Conservation (phyloP, 345 rosid species). For the Angophora floribunda region DNA sequence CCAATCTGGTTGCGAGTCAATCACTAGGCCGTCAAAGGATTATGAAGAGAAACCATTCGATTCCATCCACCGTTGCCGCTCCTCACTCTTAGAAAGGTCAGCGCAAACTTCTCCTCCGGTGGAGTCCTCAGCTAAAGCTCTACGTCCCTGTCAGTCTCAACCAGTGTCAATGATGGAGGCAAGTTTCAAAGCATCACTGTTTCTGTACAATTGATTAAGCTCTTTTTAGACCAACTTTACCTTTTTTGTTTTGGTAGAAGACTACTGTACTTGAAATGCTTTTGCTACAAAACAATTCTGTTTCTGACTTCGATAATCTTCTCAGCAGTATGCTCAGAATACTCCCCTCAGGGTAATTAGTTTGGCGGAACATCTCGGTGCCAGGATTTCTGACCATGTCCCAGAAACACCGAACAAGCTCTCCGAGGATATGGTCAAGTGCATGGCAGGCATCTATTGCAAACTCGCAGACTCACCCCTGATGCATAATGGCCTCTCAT, state of each 20-base stretch:
- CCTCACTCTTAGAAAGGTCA: constrained; percentile 59
- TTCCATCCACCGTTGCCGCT: constrained; percentile 56
- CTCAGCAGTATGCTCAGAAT: constrained; percentile 58
- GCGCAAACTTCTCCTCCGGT: constrained; percentile 37
- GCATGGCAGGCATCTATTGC: constrained; percentile 84
- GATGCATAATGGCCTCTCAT: constrained; percentile 44
- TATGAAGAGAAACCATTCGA: constrained; percentile 33
- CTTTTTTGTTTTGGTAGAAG: not conserved
- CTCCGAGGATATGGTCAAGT: constrained; percentile 91
- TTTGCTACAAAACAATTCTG: constrained; percentile 7
- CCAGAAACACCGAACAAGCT: constrained; percentile 87
- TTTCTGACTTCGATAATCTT: not conserved
- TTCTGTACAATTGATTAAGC: not conserved
- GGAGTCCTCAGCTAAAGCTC: constrained; percentile 39
- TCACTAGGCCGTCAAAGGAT: constrained; percentile 22
- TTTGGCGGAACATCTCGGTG: constrained; percentile 92
- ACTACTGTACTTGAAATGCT: not conserved
- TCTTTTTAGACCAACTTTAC: not conserved
- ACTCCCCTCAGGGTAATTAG: constrained; percentile 54
- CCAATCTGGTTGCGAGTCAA: constrained; percentile 23
- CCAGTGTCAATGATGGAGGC: constrained; percentile 63
- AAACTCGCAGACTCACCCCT: constrained; percentile 84
- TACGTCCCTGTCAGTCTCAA: constrained; percentile 73
- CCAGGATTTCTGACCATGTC: constrained; percentile 83
- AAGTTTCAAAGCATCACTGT: not conserved